Evolutionary conservation across 495 filamentous ascomycete genomes (phyloP).

Genomic region (Rhypophila decipiens): DNA sequence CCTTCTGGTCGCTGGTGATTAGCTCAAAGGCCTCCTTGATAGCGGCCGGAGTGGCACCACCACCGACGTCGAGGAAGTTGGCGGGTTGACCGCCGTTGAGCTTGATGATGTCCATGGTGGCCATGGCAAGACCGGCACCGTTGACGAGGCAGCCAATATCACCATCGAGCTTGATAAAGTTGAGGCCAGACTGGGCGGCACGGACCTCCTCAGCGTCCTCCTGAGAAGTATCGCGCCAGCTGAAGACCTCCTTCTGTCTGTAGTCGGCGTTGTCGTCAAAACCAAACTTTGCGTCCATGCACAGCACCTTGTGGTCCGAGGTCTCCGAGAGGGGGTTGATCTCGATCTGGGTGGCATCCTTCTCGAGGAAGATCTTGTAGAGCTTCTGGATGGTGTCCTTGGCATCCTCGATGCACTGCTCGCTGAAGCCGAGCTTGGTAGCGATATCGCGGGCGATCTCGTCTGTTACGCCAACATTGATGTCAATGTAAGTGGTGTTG

Average conservation of each 20-base stretch:
- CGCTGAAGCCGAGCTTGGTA: constrained; percentile 88
- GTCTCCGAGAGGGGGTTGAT: constrained; percentile 98
- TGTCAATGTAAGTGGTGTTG: constrained; percentile 84
- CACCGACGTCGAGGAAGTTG: constrained; percentile 98
- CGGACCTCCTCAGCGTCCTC: constrained; percentile 97
- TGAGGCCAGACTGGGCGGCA: constrained; percentile 85
- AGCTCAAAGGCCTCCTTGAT: constrained; percentile 97
- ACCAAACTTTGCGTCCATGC: constrained; percentile 97
- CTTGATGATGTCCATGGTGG: constrained; percentile 99
- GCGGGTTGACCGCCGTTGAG: constrained; percentile 93
- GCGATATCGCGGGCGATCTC: constrained; percentile 88
- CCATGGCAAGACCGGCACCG: constrained; percentile 98
- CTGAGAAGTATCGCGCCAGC: constrained; percentile 87
- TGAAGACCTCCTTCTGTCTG: constrained; percentile 93
- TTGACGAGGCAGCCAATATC: constrained; percentile 99
- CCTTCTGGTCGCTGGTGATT: constrained; percentile 97
- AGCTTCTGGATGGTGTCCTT: constrained; percentile 96
- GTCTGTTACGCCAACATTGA: constrained; percentile 91
- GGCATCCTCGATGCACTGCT: constrained; percentile 92
- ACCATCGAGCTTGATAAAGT: constrained; percentile 99
- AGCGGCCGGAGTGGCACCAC: constrained; percentile 91
- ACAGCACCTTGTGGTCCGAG: constrained; percentile 91
- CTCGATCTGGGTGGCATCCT: constrained; percentile 97
- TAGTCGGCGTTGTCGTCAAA: constrained; percentile 99
- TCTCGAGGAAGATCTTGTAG: constrained; percentile 97